phyloP scores from a whole-genome alignment of 768 basidiomycete species.

The Myochromella boudieri region DNA sequence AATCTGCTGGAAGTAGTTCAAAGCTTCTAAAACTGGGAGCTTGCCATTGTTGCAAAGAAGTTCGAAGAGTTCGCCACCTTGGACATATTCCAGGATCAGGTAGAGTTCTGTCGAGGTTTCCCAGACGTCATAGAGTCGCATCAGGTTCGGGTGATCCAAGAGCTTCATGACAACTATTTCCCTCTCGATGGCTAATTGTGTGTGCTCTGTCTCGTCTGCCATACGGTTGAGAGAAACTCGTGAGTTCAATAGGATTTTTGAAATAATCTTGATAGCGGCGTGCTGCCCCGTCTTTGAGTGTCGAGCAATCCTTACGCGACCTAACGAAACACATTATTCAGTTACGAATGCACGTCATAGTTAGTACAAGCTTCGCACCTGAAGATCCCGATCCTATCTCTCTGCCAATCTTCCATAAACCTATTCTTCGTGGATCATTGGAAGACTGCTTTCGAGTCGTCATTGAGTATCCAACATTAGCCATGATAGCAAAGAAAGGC shows the following conservation, averaged over 20 bases:
- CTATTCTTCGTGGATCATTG: slow-evolving; percentile 67
- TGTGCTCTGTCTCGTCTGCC: slow-evolving; percentile 74
- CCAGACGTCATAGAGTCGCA: slow-evolving; percentile 96
- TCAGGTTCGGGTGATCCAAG: slow-evolving; percentile 91
- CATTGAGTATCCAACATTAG: slow-evolving; percentile 21
- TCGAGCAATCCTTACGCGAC: slow-evolving; percentile 86
- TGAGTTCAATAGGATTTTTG: slow-evolving; percentile 69
- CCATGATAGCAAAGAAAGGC: slow-evolving; percentile 23
- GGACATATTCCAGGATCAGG: slow-evolving; percentile 92
- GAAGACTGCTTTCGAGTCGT: slow-evolving; percentile 23
- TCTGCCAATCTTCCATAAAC: slow-evolving; percentile 80
- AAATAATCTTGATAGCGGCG: slow-evolving; percentile 94
- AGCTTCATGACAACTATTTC: slow-evolving; percentile 99
- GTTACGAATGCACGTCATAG: too few species aligned
- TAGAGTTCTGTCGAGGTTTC: slow-evolving; percentile 88
- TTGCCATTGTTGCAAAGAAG: slow-evolving; percentile 80
- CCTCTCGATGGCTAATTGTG: slow-evolving; percentile 79
- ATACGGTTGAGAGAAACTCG: slow-evolving; percentile 67
- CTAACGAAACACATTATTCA: slow-evolving; percentile 35
- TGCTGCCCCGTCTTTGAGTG: slow-evolving; percentile 87
- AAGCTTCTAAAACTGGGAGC: slow-evolving; percentile 68
- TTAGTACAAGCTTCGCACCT: slow-evolving; percentile 38
- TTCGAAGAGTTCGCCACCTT: slow-evolving; percentile 94
- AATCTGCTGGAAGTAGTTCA: slow-evolving; percentile 91
- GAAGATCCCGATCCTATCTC: slow-evolving; percentile 83